Evolutionary conservation across 305 asterid genomes (phyloP), one percentile per base, ranked within the genome.

Genomic region (Fraxinus platypoda): DNA sequence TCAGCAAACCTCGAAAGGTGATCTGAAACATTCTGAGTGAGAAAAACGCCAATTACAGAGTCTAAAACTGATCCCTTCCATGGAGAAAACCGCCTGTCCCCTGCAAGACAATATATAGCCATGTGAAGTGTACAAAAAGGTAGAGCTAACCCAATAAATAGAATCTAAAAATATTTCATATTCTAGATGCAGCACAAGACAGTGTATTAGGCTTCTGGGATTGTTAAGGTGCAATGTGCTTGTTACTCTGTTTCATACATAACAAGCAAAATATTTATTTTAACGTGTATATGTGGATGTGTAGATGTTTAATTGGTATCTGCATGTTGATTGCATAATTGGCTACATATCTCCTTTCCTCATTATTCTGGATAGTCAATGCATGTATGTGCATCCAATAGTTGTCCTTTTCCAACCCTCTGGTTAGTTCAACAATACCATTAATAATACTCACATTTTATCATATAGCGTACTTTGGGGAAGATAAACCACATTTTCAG

Each of bases 1-100:
- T 35, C 78, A 81, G 83, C 92, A 83, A 79, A 92, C 99, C 99
- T 96, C 76, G 99, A 96, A 76, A 96, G 98, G 87, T 94, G 98
- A 89, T 96, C 98, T 9, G 98, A 94, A 66, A 66, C 74, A 66
- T 66, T 66, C 19, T 26, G 74, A 74, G 57, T 74, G 17, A 74
- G 78, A 33, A 74, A 74, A 74, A 41, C 57, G 13, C 57, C 57
- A 31, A 74, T 74, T 31, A 74, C 57, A 30, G 26, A 74, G 28
- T 41, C 78, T 30, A 74, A 26, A 41, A 33, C 57, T 35, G 46
- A 41, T 30, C 57, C 57, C 49, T 33, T 33, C 78, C 26, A 33
- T 30, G 78, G 78, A 1, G 52, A 33, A 34, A 74, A 74, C 9
- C 57, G 54, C 15, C 31, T 34, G 78, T 33, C 78, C 62, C 57